Percentiles rank a stretch among this genome's conserved stretches.
Conservation (phyloP, 2,329 filamentous ascomycete species). For the Didymella exigua region DNA sequence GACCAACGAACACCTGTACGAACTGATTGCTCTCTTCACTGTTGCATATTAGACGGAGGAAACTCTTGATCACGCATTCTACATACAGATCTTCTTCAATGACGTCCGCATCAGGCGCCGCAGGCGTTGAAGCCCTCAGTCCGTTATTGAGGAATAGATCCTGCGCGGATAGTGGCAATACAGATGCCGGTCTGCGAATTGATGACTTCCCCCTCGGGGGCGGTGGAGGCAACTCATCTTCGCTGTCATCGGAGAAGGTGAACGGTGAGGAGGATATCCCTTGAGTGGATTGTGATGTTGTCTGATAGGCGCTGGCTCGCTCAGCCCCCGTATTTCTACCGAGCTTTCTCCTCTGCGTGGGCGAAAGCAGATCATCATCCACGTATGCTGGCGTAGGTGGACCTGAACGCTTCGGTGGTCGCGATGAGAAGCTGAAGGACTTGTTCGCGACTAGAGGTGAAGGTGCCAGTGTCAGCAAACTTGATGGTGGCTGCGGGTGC, state of each 20-base stretch:
- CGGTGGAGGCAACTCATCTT: background rate
- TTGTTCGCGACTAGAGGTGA: background rate
- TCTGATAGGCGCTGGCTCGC: background rate
- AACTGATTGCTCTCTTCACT: slow-evolving; percentile 27
- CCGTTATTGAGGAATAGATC: background rate
- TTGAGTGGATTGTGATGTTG: background rate
- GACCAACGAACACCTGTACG: slow-evolving; percentile 23
- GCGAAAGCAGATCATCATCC: background rate
- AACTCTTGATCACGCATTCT: background rate
- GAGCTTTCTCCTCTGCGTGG: background rate
- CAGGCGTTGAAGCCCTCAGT: background rate
- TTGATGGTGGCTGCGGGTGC: background rate
- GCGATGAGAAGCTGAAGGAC: background rate
- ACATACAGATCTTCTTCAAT: slow-evolving; percentile 31
- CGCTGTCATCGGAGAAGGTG: background rate
- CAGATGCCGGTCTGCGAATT: background rate
- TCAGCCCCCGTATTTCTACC: background rate
- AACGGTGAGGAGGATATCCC: background rate
- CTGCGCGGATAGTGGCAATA: background rate
- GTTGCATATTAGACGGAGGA: background rate
- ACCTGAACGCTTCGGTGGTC: background rate
- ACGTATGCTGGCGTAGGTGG: background rate
- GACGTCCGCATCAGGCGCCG: slow-evolving; percentile 13
- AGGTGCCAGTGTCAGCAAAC: background rate
- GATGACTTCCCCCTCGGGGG: background rate